A percentile compares a stretch with the other conserved stretches of the same genome.
phyloP scores from a whole-genome alignment of 75 land plant genomes.

The Pinus taeda region DNA sequence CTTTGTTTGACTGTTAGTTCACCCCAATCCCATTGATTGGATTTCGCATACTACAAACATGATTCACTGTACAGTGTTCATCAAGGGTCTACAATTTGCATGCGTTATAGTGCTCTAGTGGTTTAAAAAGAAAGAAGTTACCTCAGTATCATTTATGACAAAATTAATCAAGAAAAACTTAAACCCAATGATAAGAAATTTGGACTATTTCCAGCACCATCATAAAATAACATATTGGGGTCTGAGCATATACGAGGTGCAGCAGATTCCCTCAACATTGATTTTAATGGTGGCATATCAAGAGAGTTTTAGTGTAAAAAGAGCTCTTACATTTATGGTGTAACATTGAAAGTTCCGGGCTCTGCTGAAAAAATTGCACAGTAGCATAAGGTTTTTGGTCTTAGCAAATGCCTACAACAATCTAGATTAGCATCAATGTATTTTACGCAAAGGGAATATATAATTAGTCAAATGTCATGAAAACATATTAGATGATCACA shows the following conservation, averaged over 20 bases:
- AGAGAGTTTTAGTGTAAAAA: not conserved
- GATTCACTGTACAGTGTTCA: too few relatives aligned
- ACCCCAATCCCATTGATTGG: too few relatives aligned
- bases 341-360: conserved; percentile 24
- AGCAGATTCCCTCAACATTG: not conserved
- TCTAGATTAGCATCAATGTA: not conserved
- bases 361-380: conserved; percentile 23
- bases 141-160: too few relatives aligned
- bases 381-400: not conserved
- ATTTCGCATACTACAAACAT: too few relatives aligned
- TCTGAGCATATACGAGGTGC: not conserved
- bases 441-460: not conserved
- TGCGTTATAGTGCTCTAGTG: too few relatives aligned
- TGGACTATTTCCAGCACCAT: too few relatives aligned
- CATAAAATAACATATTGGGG: not conserved
- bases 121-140: too few relatives aligned
- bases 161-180: too few relatives aligned
- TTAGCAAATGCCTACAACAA: not conserved
- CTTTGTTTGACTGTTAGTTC: too few relatives aligned
- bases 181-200: too few relatives aligned
- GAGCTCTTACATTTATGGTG: conserved; percentile 26
- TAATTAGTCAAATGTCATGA: not conserved
- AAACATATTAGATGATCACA: too few relatives aligned
- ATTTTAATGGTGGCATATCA: not conserved
- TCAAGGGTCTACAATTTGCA: too few relatives aligned